phyloP scores from a whole-genome alignment of 495 filamentous ascomycete species.

The Penicillium crystallinum region DNA sequence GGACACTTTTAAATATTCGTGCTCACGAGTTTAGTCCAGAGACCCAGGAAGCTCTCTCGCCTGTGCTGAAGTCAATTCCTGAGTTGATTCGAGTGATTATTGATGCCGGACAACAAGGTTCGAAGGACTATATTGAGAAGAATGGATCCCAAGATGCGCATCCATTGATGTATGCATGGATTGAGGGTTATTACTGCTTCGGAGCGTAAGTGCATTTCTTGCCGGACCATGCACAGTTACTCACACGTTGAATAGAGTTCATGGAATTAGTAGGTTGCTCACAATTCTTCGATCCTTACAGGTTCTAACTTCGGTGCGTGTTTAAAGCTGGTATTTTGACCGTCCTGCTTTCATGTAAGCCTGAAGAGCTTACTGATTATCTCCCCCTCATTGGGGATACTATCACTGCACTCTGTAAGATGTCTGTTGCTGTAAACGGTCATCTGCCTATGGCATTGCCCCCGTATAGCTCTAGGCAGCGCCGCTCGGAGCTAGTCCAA shows the following conservation, averaged over 20 bases:
- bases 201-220: conserved; percentile 37
- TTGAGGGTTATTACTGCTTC: conserved; percentile 34
- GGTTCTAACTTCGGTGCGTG: background rate
- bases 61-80: conserved; percentile 24
- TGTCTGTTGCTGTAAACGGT: conserved; percentile 33
- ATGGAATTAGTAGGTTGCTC: conserved; percentile 27
- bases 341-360: conserved; percentile 34
- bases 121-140: conserved; percentile 22
- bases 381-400: conserved; percentile 34
- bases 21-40: conserved; percentile 16
- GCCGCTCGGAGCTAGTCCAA: conserved; percentile 35
- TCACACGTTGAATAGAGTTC: conserved; percentile 20
- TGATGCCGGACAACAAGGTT: conserved; percentile 30
- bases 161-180: conserved; percentile 47
- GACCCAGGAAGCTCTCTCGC: conserved; percentile 13
- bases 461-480: conserved; percentile 4
- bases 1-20: conserved; percentile 36
- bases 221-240: too few species aligned
- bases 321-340: conserved; percentile 38
- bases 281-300: background rate
- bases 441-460: conserved; percentile 40
- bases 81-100: conserved; percentile 32
- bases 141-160: conserved; percentile 30
- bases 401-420: conserved; percentile 34
- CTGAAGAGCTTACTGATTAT: conserved; percentile 26